These are phyloP conservation scores for Ocimum tenuiflorum DNA, from an alignment of 257 asterid species.

Conservation along the genomic window DNA sequence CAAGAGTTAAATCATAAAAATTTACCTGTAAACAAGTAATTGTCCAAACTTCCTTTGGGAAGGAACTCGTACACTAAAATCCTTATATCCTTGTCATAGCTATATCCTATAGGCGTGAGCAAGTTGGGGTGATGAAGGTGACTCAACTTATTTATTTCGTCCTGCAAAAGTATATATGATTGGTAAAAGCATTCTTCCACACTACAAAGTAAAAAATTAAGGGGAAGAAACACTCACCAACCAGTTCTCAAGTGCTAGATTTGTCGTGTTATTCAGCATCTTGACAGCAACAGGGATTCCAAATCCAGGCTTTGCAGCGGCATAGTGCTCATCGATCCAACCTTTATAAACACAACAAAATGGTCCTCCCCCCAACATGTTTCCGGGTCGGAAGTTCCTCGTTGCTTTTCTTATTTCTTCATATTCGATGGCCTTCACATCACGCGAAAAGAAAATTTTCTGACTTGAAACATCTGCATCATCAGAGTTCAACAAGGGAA, in stretches of 20 bases:
- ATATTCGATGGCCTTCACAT: neutral
- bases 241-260: too few species aligned
- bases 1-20: too few species aligned
- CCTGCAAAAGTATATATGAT: neutral
- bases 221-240: too few species aligned
- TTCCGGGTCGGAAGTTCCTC: neutral
- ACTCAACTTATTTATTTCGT: too few species aligned
- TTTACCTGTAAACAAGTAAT: conserved; percentile 2
- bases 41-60: neutral
- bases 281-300: conserved; percentile 17
- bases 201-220: too few species aligned
- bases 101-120: neutral
- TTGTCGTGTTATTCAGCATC: neutral
- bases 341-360: conserved; percentile 10
- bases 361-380: neutral
- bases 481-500: too few species aligned
- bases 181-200: neutral
- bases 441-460: neutral
- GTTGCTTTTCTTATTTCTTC: neutral
- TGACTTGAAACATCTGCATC: neutral
- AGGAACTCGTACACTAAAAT: conserved; percentile 7
- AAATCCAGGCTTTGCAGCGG: conserved; percentile 9
- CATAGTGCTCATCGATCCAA: neutral
- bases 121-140: neutral
- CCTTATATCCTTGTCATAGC: neutral